A percentile compares a stretch with the other conserved stretches of the same genome.
phyloP scores from a whole-genome alignment of 768 basidiomycete species.

The Candolleomyces eurysporus region DNA sequence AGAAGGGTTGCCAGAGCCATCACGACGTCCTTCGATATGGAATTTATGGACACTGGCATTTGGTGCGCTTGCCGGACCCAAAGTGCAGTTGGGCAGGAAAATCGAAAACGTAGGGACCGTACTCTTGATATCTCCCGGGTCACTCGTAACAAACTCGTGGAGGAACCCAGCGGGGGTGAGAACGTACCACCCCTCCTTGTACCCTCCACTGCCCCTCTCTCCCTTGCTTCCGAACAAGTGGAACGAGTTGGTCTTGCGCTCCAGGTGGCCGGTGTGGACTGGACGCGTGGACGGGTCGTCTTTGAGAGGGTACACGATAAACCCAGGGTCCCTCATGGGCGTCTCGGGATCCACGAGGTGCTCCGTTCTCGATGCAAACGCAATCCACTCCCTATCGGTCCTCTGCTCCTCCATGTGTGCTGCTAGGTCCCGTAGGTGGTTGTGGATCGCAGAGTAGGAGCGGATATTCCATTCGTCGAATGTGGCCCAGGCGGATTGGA shows the following conservation, averaged over 20 bases:
- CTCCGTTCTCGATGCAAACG: constrained; percentile 89
- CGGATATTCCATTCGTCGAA: constrained; percentile 94
- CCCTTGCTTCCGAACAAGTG: no score
- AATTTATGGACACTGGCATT: constrained; percentile 86
- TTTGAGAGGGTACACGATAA: constrained; percentile 85
- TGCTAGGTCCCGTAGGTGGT: constrained; percentile 66
- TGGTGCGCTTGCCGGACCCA: constrained; percentile 81
- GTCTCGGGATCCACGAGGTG: constrained; percentile 97
- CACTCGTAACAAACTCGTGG: constrained; percentile 84
- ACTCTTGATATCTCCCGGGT: constrained; percentile 41
- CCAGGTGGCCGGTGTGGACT: constrained; percentile 86
- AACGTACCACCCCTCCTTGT: constrained; percentile 85
- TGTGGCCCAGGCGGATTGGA: constrained; percentile 97
- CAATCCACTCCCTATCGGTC: constrained; percentile 93
- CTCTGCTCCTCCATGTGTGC: constrained; percentile 74
- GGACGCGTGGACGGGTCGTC: constrained; percentile 83
- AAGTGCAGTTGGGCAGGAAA: constrained; percentile 93
- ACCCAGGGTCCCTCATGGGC: constrained; percentile 75
- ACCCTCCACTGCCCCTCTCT: constrained; percentile 55
- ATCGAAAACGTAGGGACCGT: constrained; percentile 74
- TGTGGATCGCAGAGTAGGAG: constrained; percentile 70
- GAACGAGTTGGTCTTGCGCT: constrained; percentile 89
- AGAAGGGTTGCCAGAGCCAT: constrained; percentile 66
- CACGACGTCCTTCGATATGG: constrained; percentile 91
- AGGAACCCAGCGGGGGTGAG: constrained; percentile 96